phyloP scores from a whole-genome alignment of 2,329 filamentous ascomycete genomes.

The Colletotrichum horii region DNA sequence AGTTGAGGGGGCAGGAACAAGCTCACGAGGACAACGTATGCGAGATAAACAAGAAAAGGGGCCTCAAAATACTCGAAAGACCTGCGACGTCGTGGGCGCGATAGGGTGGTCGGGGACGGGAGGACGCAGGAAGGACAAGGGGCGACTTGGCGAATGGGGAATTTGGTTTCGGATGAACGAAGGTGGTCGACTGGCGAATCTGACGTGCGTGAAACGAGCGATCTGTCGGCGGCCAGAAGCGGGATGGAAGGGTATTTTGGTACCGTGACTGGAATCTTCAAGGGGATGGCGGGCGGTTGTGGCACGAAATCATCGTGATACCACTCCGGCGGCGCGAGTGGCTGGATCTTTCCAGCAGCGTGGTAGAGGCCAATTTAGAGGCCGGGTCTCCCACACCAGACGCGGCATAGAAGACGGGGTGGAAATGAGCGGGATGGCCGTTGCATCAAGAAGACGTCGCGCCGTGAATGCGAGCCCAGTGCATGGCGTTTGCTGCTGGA shows the following conservation, averaged over 20 bases:
- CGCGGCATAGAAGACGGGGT: background rate
- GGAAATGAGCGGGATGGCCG: background rate
- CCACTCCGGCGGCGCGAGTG: background rate
- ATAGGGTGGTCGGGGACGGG: background rate
- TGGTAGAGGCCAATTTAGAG: conserved; percentile 12
- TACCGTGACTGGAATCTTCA: background rate
- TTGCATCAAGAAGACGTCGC: background rate
- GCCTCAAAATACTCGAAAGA: background rate
- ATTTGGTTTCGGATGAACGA: background rate
- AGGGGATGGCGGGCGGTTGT: background rate
- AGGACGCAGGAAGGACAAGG: conserved; percentile 3
- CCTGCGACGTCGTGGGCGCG: background rate
- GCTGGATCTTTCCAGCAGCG: conserved; percentile 16
- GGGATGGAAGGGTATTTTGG: conserved; percentile 3
- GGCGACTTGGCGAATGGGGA: conserved; percentile 1
- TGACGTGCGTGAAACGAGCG: conserved; percentile 20
- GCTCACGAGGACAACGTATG: background rate
- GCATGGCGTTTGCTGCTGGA: background rate
- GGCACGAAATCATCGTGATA: conserved; percentile 4
- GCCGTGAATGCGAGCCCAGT: background rate
- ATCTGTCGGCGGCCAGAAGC: conserved; percentile 14
- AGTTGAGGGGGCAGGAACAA: background rate
- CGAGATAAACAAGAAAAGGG: background rate
- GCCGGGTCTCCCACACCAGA: background rate
- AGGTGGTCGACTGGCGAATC: background rate